Evolutionary conservation across 768 basidiomycete species (phyloP), one percentile per base, ranked within the genome.

Genomic region (Russula emetica): DNA sequence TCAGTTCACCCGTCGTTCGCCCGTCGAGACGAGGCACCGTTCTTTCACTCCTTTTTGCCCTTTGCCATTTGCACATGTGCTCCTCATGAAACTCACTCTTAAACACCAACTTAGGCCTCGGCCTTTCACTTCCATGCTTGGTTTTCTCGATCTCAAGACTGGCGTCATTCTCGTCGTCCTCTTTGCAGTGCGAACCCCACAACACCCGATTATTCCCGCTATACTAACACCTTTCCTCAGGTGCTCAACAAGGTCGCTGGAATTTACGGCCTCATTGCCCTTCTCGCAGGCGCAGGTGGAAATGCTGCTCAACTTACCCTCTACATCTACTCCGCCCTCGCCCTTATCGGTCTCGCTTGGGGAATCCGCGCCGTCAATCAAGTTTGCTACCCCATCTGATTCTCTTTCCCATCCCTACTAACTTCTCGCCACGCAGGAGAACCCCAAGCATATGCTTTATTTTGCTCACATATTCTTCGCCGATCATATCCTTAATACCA

Each of bases 241-340:
- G 77, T 94, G 58, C 79, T 99, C 68, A 99, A 99, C 83, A 99
- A 99, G 77, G 96, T 95, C 55, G 95, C 97, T 22, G 96, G 97
- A 56, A 84, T 98, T 10, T 99, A 98, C 73, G 97, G 97, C 60
- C 83, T 99, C 62, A 87, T 99, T 63, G 95, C 94, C 6, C 83
- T 94, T 61, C 76, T 94, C 63, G 90, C 89, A 1, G 95, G 95
- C 22, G 88, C 91, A 34, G 93, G 91, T n/a, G 88, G 90, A n/a
- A 86, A 88, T n/a, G 85, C 94, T 69, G 86, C 89, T 0, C 97
- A 99, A 76, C 81, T 98, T 64, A 90, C 86, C 74, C 81, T 96
- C 72, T 98, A 98, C 75, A 80, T 94, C 22, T 99, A 99, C 78
- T 98, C 95, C 11, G 86, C 89, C 61, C 73, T 87, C 28, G 92